A percentile compares a stretch with the other conserved stretches of the same genome.
Evolutionary conservation across 2,329 filamentous ascomycete genomes (phyloP).

Genomic region (Zasmidium cellare): DNA sequence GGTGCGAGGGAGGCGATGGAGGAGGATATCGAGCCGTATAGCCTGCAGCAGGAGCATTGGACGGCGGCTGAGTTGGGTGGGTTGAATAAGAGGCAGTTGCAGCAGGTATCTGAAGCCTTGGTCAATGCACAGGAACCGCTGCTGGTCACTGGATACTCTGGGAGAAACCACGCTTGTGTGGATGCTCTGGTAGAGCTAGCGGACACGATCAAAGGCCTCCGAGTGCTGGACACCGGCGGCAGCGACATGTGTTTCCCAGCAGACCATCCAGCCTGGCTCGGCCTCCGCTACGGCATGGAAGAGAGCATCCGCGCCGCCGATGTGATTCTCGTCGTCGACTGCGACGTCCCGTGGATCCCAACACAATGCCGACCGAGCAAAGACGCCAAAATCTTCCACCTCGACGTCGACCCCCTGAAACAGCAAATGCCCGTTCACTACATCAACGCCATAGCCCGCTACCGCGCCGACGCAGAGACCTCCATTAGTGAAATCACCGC

Average conservation of each 20-base stretch:
- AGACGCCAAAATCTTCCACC: conserved; percentile 61
- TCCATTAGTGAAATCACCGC: conserved; percentile 68
- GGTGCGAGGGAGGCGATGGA: conserved; percentile 83
- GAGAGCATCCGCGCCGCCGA: conserved; percentile 74
- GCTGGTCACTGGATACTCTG: conserved; percentile 69
- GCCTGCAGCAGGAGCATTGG: conserved; percentile 70
- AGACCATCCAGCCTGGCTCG: conserved; percentile 59
- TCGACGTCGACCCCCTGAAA: conserved; percentile 68
- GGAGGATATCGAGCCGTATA: conserved; percentile 74
- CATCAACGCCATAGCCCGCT: conserved; percentile 54
- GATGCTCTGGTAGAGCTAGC: conserved; percentile 66
- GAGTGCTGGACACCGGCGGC: conserved; percentile 74
- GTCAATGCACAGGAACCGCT: conserved; percentile 66
- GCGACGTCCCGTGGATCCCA: conserved; percentile 92
- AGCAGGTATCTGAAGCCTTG: conserved; percentile 63
- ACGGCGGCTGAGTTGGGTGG: conserved; percentile 67
- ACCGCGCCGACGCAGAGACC: conserved; percentile 52
- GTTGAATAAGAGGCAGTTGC: conserved; percentile 55
- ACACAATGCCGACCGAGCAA: conserved; percentile 64
- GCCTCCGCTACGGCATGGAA: conserved; percentile 73
- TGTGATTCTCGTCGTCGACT: conserved; percentile 81
- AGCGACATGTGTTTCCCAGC: conserved; percentile 81
- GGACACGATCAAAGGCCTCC: conserved; percentile 65
- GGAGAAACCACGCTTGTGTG: conserved; percentile 66
- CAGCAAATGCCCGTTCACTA: conserved; percentile 62